Evolutionary conservation across 352 stramenopile genomes (phyloP), one percentile per base, ranked within the genome.

Genomic region (Hyaloperonospora arabidopsidis): DNA sequence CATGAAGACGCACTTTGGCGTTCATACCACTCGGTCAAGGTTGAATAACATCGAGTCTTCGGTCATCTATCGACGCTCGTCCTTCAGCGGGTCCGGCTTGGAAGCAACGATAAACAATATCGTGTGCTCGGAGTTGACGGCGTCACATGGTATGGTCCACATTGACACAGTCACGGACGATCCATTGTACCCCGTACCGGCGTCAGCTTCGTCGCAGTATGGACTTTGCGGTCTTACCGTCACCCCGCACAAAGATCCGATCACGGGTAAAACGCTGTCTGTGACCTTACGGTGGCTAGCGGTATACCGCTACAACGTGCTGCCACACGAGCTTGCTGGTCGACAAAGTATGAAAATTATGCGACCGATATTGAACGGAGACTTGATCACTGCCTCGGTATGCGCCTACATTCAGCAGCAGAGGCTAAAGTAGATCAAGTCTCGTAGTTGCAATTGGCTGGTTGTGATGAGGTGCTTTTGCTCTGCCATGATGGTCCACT

Each of bases 291-390:
- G 58, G 17, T 68, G 65, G 52, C 15, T 69, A 11, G 54, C 68
- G 2, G 29, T 71, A 0, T 72, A 72, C 19, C 60, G 60, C 32
- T 75, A 75, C 52, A 72, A 66, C 14, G 22, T 67, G 15, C 18
- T 72, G 34, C 59, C 69, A 13, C 39, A 63, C n/a, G 57, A 71
- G 8, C 52, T 55, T 4, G 46, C 34, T 14, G 46, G 67, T 21
- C 36, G 38, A 23, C 21, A 61, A 21, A 57, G 67, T 22, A 17
- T 74, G 23, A 45, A 57, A 10, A 54, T 54, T 7, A 54, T 66
- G 35, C 63, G 65, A 15, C 59, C 68, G 1, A 59, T 69, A 41
- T 19, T 69, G 15, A 69, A 69, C 10, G 62, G 62, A 7, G 62
- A 69, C 19, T 39, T 69, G 3, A 63, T 69, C 45, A 66, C 52